Conservation (phyloP, 1,284 basidiomycete genomes). For the Pyrrhoderma lamaoense region DNA sequence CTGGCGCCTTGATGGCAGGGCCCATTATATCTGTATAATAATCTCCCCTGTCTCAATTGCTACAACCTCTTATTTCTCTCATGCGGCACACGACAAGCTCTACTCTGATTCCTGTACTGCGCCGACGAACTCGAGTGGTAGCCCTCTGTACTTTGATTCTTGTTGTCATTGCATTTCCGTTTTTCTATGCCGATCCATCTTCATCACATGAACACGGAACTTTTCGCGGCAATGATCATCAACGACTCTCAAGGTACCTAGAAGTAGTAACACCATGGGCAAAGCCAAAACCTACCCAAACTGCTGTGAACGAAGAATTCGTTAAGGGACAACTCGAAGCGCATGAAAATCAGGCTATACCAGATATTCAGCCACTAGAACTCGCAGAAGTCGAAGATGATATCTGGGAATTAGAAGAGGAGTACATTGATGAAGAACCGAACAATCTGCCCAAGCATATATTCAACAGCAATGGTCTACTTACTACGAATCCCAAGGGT, state of each 20-base stretch:
- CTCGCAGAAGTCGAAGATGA: conserved; percentile 1
- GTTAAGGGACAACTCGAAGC: neutral
- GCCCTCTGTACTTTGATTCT: conserved; percentile 6
- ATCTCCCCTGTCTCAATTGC: too few species aligned
- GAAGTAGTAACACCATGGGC: conserved; percentile 6
- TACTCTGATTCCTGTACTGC: conserved; percentile 3
- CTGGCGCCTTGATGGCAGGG: too few species aligned
- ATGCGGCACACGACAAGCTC: conserved; percentile 2
- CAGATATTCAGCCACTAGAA: conserved; percentile 4
- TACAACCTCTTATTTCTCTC: too few species aligned
- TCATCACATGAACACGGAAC: neutral
- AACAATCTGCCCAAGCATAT: conserved; percentile 22
- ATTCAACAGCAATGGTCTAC: conserved; percentile 25
- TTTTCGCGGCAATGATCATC: neutral
- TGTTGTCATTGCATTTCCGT: conserved; percentile 4
- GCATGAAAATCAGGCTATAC: conserved; percentile 7
- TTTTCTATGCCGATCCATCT: neutral
- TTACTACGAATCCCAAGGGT: conserved; percentile 28
- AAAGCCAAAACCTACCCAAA: conserved; percentile 2
- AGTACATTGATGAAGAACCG: neutral
- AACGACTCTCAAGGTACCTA: conserved; percentile 9
- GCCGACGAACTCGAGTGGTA: conserved; percentile 9
- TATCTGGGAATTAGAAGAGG: neutral
- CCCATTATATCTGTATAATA: too few species aligned
- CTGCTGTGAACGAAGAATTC: neutral